These are phyloP conservation scores for Sugiyamaella sp. DNA, from an alignment of 1,139 yeast species.

Conservation along the genomic window DNA sequence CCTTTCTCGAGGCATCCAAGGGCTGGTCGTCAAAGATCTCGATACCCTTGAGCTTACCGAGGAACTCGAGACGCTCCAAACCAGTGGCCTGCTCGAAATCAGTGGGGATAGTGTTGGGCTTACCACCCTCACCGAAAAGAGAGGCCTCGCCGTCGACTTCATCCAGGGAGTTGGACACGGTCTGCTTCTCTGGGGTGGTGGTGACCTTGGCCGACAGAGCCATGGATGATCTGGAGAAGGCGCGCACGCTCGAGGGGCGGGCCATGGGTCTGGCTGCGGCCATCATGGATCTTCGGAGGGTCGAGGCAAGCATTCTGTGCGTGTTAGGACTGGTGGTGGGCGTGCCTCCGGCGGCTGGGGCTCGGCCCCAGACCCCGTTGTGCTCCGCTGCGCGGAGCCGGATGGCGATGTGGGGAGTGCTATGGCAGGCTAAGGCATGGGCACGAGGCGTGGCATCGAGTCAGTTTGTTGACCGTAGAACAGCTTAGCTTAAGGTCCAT, in stretches of 20 bases:
- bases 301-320: conserved; percentile 17
- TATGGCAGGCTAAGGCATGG: no score
- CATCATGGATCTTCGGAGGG: conserved; percentile 16
- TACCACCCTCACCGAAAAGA: conserved; percentile 89
- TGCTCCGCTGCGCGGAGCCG: neutral
- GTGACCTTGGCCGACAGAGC: conserved; percentile 16
- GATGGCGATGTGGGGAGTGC: no score
- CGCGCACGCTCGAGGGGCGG: conserved; percentile 3
- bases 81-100: conserved; percentile 98
- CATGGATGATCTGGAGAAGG: conserved; percentile 16
- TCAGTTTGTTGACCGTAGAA: no score
- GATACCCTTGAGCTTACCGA: conserved; percentile 94
- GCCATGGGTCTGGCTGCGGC: conserved; percentile 16
- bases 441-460: no score
- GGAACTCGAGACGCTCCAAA: conserved; percentile 92
- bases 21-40: conserved; percentile 93
- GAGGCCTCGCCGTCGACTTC: conserved; percentile 83
- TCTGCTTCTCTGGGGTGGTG: conserved; percentile 13
- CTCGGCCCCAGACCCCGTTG: neutral
- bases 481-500: no score
- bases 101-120: conserved; percentile 81
- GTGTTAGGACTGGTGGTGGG: neutral
- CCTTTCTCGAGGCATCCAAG: conserved; percentile 82
- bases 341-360: no score
- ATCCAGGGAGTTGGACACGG: conserved; percentile 50